These are phyloP conservation scores for Gossypium arboreum DNA, from an alignment of 345 rosid species.

Conservation along the genomic window DNA sequence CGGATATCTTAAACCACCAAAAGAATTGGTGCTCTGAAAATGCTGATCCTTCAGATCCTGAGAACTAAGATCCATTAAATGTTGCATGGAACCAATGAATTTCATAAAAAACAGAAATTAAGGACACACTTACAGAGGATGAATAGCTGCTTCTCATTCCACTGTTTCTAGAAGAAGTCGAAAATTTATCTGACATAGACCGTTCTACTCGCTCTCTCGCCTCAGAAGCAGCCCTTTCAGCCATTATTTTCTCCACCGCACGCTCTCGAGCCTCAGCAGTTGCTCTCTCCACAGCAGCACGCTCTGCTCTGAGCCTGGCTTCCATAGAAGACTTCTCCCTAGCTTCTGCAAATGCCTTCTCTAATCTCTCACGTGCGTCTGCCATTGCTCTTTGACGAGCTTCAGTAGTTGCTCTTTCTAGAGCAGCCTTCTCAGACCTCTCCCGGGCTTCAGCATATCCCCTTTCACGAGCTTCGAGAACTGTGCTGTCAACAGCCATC, in stretches of 20 bases:
- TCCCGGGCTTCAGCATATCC: conserved; percentile 47
- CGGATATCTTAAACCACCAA: conserved; percentile 44
- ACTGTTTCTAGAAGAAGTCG: conserved; percentile 44
- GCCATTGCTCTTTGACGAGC: conserved; percentile 62
- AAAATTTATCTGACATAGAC: conserved; percentile 61
- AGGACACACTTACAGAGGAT: conserved; percentile 37
- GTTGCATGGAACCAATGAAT: not conserved
- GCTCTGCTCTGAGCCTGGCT: conserved; percentile 74
- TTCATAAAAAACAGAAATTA: conserved; percentile 4
- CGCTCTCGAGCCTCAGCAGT: conserved; percentile 91
- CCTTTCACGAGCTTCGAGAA: conserved; percentile 53
- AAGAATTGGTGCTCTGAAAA: conserved; percentile 41
- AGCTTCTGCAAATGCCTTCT: conserved; percentile 91
- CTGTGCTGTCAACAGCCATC: conserved; percentile 72
- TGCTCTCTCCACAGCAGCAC: conserved; percentile 92
- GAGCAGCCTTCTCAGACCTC: conserved; percentile 49
- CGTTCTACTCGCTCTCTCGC: conserved; percentile 64
- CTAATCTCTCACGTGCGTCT: conserved; percentile 90
- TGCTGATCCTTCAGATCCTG: conserved; percentile 54
- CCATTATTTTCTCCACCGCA: conserved; percentile 53
- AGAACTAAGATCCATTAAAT: conserved; percentile 21
- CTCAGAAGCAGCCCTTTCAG: conserved; percentile 66
- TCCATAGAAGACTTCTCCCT: conserved; percentile 67
- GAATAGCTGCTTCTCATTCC: conserved; percentile 44
- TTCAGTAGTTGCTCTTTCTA: conserved; percentile 57